Percentiles rank a stretch among this genome's conserved stretches.
phyloP scores from a whole-genome alignment of 257 asterid species.

The Perilla frutescens region DNA sequence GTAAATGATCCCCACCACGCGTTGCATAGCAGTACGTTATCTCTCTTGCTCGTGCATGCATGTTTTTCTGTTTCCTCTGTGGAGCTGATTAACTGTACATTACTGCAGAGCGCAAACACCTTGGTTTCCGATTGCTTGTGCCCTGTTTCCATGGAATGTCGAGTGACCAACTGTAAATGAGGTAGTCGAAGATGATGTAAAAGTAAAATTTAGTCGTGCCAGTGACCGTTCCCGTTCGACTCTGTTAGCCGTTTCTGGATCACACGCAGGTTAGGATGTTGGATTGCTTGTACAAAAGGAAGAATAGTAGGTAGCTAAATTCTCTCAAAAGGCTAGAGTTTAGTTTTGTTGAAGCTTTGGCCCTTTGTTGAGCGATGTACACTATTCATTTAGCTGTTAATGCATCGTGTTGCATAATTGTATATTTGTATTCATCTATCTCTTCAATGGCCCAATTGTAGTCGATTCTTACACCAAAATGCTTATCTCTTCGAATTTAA shows the following conservation, averaged over 20 bases:
- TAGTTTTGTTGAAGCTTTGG: slow-evolving; percentile 44
- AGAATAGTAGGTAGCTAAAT: slow-evolving; percentile 43
- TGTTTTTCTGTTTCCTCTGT: too few species aligned
- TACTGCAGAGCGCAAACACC: background rate
- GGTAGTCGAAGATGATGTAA: slow-evolving; percentile 21
- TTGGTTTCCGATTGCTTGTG: slow-evolving; percentile 14
- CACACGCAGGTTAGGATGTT: slow-evolving; percentile 48
- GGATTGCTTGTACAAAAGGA: slow-evolving; percentile 25
- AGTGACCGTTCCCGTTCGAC: background rate
- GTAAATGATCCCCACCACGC: slow-evolving; percentile 37
- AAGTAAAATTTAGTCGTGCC: background rate
- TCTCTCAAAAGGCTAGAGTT: slow-evolving; percentile 46
- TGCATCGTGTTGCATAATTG: slow-evolving; percentile 37
- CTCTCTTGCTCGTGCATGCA: too few species aligned
- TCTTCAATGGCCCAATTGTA: too few species aligned
- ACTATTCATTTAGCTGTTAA: slow-evolving; percentile 44
- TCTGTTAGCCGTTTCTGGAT: slow-evolving; percentile 34
- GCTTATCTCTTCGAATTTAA: too few species aligned
- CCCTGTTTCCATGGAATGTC: background rate
- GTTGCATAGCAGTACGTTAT: background rate
- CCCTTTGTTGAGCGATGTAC: slow-evolving; percentile 53
- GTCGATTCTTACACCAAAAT: too few species aligned
- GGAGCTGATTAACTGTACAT: too few species aligned
- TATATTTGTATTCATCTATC: background rate
- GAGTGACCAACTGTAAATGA: slow-evolving; percentile 18